phyloP scores from a whole-genome alignment of 345 rosid genomes.

The Gossypium sturtianum region DNA sequence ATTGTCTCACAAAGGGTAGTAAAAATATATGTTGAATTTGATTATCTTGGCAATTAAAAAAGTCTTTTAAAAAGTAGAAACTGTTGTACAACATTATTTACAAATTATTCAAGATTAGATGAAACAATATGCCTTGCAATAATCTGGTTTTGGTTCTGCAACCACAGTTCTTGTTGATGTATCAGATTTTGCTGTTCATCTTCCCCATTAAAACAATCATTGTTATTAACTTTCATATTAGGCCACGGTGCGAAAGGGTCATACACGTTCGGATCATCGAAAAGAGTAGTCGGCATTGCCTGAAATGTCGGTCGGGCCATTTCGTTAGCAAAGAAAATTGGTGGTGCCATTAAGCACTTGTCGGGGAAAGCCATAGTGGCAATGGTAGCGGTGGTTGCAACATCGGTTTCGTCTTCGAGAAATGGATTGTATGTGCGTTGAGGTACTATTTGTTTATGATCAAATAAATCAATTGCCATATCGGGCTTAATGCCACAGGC shows the following conservation, averaged over 20 bases:
- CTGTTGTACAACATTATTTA: not conserved
- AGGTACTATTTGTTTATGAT: not conserved
- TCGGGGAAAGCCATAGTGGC: constrained; percentile 10
- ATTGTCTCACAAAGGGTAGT: not conserved
- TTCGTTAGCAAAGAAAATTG: constrained; percentile 23
- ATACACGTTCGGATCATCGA: not conserved
- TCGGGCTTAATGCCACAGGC: not conserved
- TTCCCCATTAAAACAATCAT: constrained; percentile 8
- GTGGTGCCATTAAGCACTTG: constrained; percentile 26
- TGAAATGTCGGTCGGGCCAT: constrained; percentile 3
- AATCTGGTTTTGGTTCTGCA: constrained; percentile 66
- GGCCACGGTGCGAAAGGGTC: constrained; percentile 53
- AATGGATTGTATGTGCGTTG: constrained; percentile 29
- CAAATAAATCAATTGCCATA: not conserved
- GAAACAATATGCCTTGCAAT: constrained; percentile 47
- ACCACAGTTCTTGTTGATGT: constrained; percentile 63
- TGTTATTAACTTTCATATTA: not conserved
- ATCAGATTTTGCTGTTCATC: constrained; percentile 34
- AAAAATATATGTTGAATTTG: not conserved
- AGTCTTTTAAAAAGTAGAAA: not conserved
- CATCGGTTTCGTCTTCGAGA: constrained; percentile 24
- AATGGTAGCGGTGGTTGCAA: not conserved
- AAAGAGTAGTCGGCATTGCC: not conserved
- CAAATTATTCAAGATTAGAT: constrained; percentile 14
- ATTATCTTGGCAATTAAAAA: not conserved